Conservation (phyloP, 108 stramenopile genomes). For the Licmophora abbreviata region DNA sequence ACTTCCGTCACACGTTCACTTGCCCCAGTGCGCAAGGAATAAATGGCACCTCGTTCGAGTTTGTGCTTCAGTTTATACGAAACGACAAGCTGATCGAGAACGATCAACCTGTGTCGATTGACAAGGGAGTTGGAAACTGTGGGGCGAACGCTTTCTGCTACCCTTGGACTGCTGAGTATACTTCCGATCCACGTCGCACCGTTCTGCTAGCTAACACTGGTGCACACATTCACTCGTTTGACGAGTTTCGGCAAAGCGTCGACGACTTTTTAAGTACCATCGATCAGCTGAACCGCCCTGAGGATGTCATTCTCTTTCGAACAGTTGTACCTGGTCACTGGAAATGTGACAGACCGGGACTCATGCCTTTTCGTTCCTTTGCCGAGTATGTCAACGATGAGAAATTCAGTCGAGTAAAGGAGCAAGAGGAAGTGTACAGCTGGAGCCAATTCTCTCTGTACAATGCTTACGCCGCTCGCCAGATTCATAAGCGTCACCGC, state of each 20-base stretch:
- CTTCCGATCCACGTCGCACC: not conserved
- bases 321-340: constrained; percentile 32
- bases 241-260: not conserved
- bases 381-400: constrained; percentile 10
- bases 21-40: not conserved
- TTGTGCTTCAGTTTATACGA: constrained; percentile 3
- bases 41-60: not conserved
- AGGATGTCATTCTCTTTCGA: constrained; percentile 39
- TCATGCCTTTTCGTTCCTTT: constrained; percentile 11
- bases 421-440: constrained; percentile 23
- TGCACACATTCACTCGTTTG: constrained; percentile 4
- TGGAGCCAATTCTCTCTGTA: constrained; percentile 29
- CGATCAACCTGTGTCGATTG: constrained; percentile 4
- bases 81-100: not conserved
- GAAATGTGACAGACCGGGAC: constrained; percentile 24
- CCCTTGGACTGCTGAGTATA: constrained; percentile 4
- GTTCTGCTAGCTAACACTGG: constrained; percentile 6
- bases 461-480: constrained; percentile 26
- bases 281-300: constrained; percentile 5
- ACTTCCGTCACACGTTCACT: not conserved
- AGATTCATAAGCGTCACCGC: constrained; percentile 20
- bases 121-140: not conserved
- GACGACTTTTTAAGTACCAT: constrained; percentile 1
- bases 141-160: not conserved
- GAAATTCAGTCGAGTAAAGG: constrained; percentile 8